These are phyloP conservation scores for Pyrus hybrid DNA, from an alignment of 331 rosid genomes.

Conservation along the genomic window DNA sequence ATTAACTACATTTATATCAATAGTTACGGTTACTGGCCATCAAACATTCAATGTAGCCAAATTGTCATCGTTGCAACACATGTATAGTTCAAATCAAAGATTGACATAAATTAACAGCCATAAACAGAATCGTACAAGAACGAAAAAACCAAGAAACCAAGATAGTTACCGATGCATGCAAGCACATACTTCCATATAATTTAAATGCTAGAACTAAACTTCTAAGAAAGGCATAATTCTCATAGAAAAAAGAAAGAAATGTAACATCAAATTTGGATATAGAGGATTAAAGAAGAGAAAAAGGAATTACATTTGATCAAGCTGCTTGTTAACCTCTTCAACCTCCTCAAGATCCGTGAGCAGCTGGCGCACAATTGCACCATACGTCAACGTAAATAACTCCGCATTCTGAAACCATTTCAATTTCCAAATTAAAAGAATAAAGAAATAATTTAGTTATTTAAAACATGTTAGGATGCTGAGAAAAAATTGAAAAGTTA, in stretches of 20 bases:
- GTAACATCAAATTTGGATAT: background rate
- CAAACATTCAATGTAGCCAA: background rate
- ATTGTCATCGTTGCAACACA: too few species aligned
- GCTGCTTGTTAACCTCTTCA: slow-evolving; percentile 97
- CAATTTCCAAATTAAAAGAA: background rate
- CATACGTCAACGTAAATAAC: slow-evolving; percentile 88
- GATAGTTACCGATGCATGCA: background rate
- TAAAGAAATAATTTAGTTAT: background rate
- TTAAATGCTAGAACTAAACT: background rate
- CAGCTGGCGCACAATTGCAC: slow-evolving; percentile 93
- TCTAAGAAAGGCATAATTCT: background rate
- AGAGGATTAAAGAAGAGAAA: background rate
- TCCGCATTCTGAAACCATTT: slow-evolving; percentile 66
- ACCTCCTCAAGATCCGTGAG: slow-evolving; percentile 98
- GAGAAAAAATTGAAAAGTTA: slow-evolving; percentile 11
- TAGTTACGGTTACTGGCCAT: background rate
- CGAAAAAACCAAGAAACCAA: background rate
- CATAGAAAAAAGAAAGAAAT: background rate
- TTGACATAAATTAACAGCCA: background rate
- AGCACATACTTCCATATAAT: background rate
- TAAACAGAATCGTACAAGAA: background rate
- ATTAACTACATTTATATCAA: background rate
- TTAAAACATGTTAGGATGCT: background rate
- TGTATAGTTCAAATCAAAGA: background rate
- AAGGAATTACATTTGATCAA: slow-evolving; percentile 75